Conservation (phyloP, 75 land plant species). For the Picea glauca region DNA sequence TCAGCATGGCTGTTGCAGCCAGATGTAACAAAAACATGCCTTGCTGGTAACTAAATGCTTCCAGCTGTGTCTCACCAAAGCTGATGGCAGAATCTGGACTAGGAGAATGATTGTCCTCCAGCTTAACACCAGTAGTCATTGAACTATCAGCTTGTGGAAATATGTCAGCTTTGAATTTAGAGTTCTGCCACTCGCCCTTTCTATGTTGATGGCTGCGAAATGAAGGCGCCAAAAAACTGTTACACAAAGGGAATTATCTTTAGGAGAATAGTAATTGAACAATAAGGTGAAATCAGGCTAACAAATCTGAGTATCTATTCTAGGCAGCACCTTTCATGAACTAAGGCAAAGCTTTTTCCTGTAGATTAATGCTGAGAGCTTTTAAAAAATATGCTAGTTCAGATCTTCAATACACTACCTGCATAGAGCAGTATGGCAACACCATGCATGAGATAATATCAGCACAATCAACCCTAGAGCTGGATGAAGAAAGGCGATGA, state of each 20-base stretch:
- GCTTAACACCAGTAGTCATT: conserved; percentile 9
- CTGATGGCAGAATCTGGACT: conserved; percentile 45
- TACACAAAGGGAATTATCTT: conserved; percentile 20
- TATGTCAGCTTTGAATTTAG: conserved; percentile 2
- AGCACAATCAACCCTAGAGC: conserved; percentile 72
- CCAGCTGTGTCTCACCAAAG: conserved; percentile 71
- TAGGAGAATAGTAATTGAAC: neutral
- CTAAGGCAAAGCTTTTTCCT: neutral
- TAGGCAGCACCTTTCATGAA: neutral
- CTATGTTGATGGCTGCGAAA: conserved; percentile 51
- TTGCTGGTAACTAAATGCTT: conserved; percentile 69
- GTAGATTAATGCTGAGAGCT: neutral
- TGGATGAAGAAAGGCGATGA: conserved; percentile 89
- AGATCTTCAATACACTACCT: conserved; percentile 38
- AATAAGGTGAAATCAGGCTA: neutral
- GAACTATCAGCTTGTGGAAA: conserved; percentile 11
- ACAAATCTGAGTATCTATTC: neutral
- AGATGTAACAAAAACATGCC: conserved; percentile 75
- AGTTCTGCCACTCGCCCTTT: conserved; percentile 23
- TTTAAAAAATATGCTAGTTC: neutral
- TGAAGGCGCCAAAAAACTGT: conserved; percentile 76
- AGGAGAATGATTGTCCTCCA: conserved; percentile 25
- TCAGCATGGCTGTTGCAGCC: conserved; percentile 72
- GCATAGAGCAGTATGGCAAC: conserved; percentile 76
- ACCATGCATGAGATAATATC: conserved; percentile 62